These are phyloP conservation scores for Knoxia roxburghii DNA, from an alignment of 257 asterid genomes.

Conservation along the genomic window DNA sequence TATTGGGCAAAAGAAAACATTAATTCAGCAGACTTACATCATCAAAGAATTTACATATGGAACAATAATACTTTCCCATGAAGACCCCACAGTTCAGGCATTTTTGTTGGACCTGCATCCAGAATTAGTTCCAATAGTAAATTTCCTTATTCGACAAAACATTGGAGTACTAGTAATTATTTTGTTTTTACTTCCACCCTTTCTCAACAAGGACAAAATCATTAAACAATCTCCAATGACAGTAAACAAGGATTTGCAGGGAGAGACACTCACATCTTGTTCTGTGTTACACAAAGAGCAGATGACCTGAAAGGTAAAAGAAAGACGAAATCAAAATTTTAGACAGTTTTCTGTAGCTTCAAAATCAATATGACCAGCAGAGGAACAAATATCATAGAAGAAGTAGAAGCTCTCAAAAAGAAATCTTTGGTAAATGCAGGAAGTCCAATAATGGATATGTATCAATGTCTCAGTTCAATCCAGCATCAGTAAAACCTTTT, in stretches of 20 bases:
- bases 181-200: too few relatives aligned
- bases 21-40: slow-evolving; percentile 41
- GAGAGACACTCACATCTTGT: slow-evolving; percentile 50
- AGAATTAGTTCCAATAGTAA: neutral
- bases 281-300: slow-evolving; percentile 51
- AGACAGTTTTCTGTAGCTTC: neutral
- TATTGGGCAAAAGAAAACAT: neutral
- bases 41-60: slow-evolving; percentile 61
- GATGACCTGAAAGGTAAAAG: slow-evolving; percentile 36
- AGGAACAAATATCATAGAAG: neutral
- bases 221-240: neutral
- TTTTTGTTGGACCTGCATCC: slow-evolving; percentile 45
- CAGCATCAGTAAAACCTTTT: too few relatives aligned
- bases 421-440: neutral
- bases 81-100: slow-evolving; percentile 50
- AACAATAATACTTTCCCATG: slow-evolving; percentile 62
- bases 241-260: neutral
- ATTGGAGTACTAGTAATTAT: neutral
- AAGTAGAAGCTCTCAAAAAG: too few relatives aligned
- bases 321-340: neutral
- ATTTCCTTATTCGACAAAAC: neutral
- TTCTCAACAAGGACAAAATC: neutral
- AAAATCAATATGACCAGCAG: too few relatives aligned
- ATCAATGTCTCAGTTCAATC: neutral
- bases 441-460: neutral